Evolutionary conservation across 495 filamentous ascomycete species (phyloP).

Genomic region (Filosporella fistucella): DNA sequence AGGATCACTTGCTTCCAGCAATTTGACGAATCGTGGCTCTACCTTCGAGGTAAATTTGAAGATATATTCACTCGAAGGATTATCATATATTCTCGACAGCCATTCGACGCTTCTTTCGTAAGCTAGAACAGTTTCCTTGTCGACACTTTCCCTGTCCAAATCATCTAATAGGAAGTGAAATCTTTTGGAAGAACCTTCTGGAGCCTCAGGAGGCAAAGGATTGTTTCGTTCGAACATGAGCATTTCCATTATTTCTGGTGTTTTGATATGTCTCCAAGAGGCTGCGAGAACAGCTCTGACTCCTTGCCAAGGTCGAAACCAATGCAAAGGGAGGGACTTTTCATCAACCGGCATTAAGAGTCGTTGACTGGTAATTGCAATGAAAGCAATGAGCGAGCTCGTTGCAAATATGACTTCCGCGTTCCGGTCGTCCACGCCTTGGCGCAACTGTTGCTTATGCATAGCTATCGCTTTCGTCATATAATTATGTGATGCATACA

Average conservation of each 20-base stretch:
- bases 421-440: neutral
- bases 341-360: neutral
- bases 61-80: neutral
- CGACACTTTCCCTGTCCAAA: neutral
- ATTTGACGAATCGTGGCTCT: neutral
- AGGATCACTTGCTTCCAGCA: slow-evolving; percentile 1
- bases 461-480: neutral
- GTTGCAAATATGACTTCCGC: neutral
- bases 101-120: neutral
- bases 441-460: neutral
- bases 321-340: neutral
- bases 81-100: neutral
- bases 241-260: neutral
- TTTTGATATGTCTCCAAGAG: neutral
- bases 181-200: neutral
- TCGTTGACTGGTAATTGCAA: neutral
- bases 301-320: neutral
- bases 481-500: neutral
- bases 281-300: neutral
- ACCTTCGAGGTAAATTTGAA: neutral
- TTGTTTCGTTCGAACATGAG: neutral
- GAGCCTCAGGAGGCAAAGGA: neutral
- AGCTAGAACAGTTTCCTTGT: neutral
- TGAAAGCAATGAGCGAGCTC: neutral
- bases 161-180: neutral